Evolutionary conservation across 805 yeast genomes (phyloP).

Genomic region (Hanseniaspora nectarophila): DNA sequence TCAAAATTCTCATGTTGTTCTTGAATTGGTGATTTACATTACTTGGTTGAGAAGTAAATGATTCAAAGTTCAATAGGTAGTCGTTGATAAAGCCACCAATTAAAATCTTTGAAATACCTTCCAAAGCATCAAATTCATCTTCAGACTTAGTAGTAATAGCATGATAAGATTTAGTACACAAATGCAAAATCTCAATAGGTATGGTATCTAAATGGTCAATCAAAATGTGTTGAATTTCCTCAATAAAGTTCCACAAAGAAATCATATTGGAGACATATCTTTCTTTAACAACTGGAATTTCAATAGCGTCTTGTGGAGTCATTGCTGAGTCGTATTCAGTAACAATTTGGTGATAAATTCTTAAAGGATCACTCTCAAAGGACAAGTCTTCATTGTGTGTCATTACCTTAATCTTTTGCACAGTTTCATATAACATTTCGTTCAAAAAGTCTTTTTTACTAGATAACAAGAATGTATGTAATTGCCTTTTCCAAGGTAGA

Average conservation of each 20-base stretch:
- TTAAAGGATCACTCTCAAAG: slow-evolving; percentile 70
- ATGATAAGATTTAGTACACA: slow-evolving; percentile 39
- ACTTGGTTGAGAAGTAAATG: slow-evolving; percentile 20
- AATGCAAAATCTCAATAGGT: slow-evolving; percentile 46
- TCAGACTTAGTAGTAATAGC: slow-evolving; percentile 40
- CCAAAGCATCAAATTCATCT: slow-evolving; percentile 54
- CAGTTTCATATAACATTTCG: slow-evolving; percentile 28
- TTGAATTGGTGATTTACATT: slow-evolving; percentile 6
- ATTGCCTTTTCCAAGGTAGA: slow-evolving; percentile 35
- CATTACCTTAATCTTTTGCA: slow-evolving; percentile 28
- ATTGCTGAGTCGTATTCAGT: slow-evolving; percentile 31
- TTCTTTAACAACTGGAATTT: slow-evolving; percentile 59
- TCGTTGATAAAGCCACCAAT: slow-evolving; percentile 22
- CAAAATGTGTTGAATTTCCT: slow-evolving; percentile 46
- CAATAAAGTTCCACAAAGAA: slow-evolving; percentile 55
- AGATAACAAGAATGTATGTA: slow-evolving; percentile 31
- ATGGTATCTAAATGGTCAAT: slow-evolving; percentile 33
- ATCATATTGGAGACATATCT: slow-evolving; percentile 65
- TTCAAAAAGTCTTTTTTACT: slow-evolving; percentile 27
- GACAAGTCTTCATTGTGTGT: slow-evolving; percentile 32
- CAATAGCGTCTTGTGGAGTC: slow-evolving; percentile 60
- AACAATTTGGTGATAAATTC: slow-evolving; percentile 36
- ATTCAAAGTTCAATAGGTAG: slow-evolving; percentile 19
- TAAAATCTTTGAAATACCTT: slow-evolving; percentile 34
- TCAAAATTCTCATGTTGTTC: slow-evolving; percentile 19